Evolutionary conservation across 148 eudicot genomes (phyloP).

Genomic region (Rhododendron henanense): DNA sequence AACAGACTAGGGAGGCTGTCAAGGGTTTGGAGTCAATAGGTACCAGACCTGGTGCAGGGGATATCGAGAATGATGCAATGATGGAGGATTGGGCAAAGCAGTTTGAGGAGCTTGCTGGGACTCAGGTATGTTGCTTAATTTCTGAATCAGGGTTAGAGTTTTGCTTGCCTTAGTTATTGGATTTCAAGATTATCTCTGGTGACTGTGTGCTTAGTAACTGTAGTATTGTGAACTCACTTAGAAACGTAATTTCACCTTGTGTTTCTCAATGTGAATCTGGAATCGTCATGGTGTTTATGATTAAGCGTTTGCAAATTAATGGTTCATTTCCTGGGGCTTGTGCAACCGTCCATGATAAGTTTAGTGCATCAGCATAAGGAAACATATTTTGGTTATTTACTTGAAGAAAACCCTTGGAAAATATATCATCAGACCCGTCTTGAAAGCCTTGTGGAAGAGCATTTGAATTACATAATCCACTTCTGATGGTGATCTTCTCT

Average conservation of each 20-base stretch:
- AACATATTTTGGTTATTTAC: neutral
- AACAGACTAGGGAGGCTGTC: constrained; percentile 88
- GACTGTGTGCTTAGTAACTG: neutral
- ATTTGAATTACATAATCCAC: neutral
- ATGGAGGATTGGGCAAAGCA: constrained; percentile 15
- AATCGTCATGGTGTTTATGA: neutral
- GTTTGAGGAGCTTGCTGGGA: constrained; percentile 15
- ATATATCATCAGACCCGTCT: neutral
- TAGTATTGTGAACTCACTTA: neutral
- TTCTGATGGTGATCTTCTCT: too few species aligned
- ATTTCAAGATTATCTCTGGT: neutral
- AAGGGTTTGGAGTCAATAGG: constrained; percentile 70
- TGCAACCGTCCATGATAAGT: neutral
- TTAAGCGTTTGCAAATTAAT: neutral
- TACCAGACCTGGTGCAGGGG: neutral
- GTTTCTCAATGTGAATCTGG: neutral
- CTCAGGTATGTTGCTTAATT: constrained; percentile 9
- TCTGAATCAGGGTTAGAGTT: neutral
- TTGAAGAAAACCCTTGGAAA: neutral
- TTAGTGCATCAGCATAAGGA: neutral
- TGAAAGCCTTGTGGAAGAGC: neutral
- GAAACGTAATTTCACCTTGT: neutral
- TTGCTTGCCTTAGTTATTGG: neutral
- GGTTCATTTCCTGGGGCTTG: neutral
- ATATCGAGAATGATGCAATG: constrained; percentile 3